Percentiles rank a stretch among this genome's conserved stretches.
Evolutionary conservation across 2,329 filamentous ascomycete species (phyloP).

Genomic region (Ophiocordyceps australis): DNA sequence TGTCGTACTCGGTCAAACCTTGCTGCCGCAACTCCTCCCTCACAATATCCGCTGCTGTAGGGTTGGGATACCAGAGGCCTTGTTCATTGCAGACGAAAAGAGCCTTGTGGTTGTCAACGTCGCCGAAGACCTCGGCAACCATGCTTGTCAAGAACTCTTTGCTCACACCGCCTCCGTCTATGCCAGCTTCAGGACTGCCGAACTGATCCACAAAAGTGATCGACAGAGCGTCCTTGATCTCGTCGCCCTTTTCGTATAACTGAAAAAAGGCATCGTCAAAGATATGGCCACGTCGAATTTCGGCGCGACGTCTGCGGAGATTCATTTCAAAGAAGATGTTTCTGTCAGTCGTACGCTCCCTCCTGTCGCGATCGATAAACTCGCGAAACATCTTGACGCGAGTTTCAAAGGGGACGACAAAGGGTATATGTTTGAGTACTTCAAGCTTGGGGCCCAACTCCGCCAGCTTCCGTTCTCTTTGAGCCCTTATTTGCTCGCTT

Average conservation of each 20-base stretch:
- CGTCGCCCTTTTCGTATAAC: conserved; percentile 67
- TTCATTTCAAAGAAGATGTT: conserved; percentile 2
- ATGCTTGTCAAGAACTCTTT: conserved; percentile 92
- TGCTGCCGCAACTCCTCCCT: conserved; percentile 35
- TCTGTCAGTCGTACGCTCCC: conserved; percentile 7
- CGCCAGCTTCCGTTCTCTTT: conserved; percentile 54
- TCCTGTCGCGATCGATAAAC: conserved; percentile 62
- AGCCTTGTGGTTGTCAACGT: conserved; percentile 20
- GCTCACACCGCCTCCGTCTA: conserved; percentile 91
- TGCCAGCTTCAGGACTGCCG: conserved; percentile 71
- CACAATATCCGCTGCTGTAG: conserved; percentile 52
- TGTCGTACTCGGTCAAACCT: conserved; percentile 31
- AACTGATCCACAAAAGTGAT: conserved; percentile 94
- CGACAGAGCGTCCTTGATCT: conserved; percentile 84
- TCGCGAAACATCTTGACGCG: conserved; percentile 85
- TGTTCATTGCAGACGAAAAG: conserved; percentile 76
- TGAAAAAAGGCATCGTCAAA: conserved; percentile 75
- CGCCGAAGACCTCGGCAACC: conserved; percentile 65
- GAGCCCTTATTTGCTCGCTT: conserved; percentile 45
- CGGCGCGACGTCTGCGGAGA: conserved; percentile 43
- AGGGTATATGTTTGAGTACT: conserved; percentile 89
- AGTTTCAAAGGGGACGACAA: conserved; percentile 84
- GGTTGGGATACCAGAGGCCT: conserved; percentile 79
- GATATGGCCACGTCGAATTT: conserved; percentile 58
- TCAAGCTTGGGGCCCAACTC: conserved; percentile 74